Conservation (phyloP, 208 protist species). For the Trichomonas vaginalis region DNA sequence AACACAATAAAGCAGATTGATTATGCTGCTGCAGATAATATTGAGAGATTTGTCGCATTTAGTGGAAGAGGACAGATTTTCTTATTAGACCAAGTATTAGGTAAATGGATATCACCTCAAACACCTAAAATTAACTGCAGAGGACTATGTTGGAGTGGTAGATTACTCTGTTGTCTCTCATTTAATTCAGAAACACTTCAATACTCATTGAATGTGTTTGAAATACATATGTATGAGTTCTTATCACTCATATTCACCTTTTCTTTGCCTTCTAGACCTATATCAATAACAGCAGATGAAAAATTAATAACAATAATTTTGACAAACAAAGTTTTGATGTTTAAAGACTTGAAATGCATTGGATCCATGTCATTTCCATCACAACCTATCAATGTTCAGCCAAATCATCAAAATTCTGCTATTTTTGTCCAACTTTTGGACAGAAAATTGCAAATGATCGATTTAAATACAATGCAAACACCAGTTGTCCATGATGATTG, state of each 20-base stretch:
- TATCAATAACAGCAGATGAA: neutral
- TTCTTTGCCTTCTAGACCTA: neutral
- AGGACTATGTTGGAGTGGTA: neutral
- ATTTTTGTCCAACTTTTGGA: neutral
- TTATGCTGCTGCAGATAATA: neutral
- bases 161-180: neutral
- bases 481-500: neutral
- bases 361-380: neutral
- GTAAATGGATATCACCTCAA: neutral
- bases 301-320: neutral
- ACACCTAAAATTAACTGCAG: neutral
- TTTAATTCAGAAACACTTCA: neutral
- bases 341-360: neutral
- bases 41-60: neutral
- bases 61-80: neutral
- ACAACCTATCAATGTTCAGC: too few relatives aligned
- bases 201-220: neutral
- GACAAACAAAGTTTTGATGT: neutral
- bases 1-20: neutral
- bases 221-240: neutral
- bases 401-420: neutral
- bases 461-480: neutral
- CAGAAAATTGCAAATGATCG: neutral
- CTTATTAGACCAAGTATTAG: neutral
- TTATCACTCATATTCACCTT: neutral